Base-by-base conservation (phyloP, 306 rosid genomes). In the Vachellia collinsii region DNA sequence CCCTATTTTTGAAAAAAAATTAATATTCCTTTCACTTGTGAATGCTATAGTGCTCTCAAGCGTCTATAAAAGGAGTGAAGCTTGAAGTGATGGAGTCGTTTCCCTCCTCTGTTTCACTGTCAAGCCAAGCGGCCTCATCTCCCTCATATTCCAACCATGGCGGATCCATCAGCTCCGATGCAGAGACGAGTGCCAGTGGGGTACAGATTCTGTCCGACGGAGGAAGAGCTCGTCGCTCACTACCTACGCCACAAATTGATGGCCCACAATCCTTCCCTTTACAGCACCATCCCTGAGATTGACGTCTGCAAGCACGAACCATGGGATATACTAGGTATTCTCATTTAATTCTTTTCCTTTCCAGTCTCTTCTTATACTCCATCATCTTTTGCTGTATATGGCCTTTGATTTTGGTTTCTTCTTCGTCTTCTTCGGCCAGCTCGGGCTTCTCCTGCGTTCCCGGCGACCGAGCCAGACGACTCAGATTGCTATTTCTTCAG, bases 201-300 rank as follows among this genome's bases (percentile, higher is more conserved):
- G 34, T 92, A 10, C 88, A 80, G 97, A 46, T 92, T 92, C 81
- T 75, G 44, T 4, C 97, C 98, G 10, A 89, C 94, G 0, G 97
- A 91, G 7, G 87, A 85, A 44, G 98, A 94, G 80, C 87, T 94
- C 8, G 46, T 94, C 1, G 5, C 11, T 9, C 70, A 89, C 63
- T 94, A 76, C 77, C 79, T 94, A 22, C 84, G 50, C 75, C 67
- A 44, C 38, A 94, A 89, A 83, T 11, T 84, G 34, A 65, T 14
- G 1, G 90, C 84, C 6, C 13, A 0, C 10, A 12, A 1, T 19
- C 77, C 85, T 17, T 70, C 47, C 56, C 2, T 34, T 3, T 50
- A 78, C 3, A 3, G 8, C 7, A 29, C 77, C 61, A 86, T 94
- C 41, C 80, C 83, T 20, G 90, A 82, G 36, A 20, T 92, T 68